These are phyloP conservation scores for Trichoderma arundinaceum DNA, from an alignment of 2,329 filamentous ascomycete species.

Conservation along the genomic window DNA sequence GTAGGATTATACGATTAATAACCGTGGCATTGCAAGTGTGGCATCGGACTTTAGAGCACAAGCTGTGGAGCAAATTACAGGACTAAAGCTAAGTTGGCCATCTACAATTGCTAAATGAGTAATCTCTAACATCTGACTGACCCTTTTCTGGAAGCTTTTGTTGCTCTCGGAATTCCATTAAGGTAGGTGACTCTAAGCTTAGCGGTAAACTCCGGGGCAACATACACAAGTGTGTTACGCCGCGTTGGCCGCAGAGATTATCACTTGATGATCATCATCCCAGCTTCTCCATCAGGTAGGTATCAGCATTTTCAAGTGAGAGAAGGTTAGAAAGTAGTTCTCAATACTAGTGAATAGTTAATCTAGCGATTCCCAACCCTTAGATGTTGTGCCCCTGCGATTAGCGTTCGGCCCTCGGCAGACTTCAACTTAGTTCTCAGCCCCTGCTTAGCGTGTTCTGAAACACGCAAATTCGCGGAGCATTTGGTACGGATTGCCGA, in stretches of 20 bases:
- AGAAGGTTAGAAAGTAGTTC: background rate
- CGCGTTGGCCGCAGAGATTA: background rate
- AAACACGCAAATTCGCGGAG: background rate
- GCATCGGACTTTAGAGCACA: background rate
- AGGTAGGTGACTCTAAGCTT: background rate
- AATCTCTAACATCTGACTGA: background rate
- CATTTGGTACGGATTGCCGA: background rate
- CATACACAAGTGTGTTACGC: background rate
- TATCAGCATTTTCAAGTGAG: no score
- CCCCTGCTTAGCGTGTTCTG: background rate
- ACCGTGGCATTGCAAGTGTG: no score
- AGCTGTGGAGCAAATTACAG: background rate
- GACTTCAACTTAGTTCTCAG: background rate
- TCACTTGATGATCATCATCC: background rate
- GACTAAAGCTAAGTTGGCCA: background rate
- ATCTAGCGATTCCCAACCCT: background rate
- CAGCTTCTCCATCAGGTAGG: background rate
- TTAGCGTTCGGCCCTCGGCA: slow-evolving; percentile 1
- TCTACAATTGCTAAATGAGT: background rate
- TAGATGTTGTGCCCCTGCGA: background rate
- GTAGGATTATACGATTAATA: background rate
- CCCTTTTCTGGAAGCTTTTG: background rate
- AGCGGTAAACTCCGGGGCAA: background rate
- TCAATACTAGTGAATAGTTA: background rate
- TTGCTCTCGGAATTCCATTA: background rate